Evolutionary conservation across 1,284 basidiomycete genomes (phyloP).

Genomic region (Irpex sp.): DNA sequence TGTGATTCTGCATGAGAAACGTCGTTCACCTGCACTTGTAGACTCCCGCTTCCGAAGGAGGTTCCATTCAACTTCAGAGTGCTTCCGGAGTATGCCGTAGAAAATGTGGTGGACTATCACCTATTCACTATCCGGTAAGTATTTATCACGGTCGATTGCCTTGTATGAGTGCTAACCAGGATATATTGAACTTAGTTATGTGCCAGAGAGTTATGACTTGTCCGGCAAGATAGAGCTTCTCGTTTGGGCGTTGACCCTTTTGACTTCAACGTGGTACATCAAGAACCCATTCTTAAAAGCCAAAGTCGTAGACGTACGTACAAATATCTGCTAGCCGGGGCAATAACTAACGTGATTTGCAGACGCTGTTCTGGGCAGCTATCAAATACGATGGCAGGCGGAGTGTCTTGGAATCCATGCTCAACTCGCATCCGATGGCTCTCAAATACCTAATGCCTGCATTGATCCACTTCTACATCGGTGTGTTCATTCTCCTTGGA

Average conservation of each 20-base stretch:
- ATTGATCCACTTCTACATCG: slow-evolving; percentile 93
- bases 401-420: slow-evolving; percentile 73
- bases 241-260: slow-evolving; percentile 86
- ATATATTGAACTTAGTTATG: slow-evolving; percentile 41
- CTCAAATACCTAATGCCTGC: slow-evolving; percentile 88
- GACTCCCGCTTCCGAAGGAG: slow-evolving; percentile 81
- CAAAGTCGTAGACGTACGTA: slow-evolving; percentile 87
- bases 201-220: slow-evolving; percentile 77
- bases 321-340: neutral
- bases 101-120: slow-evolving; percentile 90
- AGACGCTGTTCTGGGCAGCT: slow-evolving; percentile 84
- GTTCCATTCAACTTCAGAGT: slow-evolving; percentile 83
- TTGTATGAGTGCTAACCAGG: slow-evolving; percentile 7
- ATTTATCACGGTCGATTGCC: neutral
- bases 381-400: slow-evolving; percentile 72
- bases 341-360: slow-evolving; percentile 1
- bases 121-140: slow-evolving; percentile 78
- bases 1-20: neutral
- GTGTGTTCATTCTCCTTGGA: slow-evolving; percentile 30
- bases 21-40: slow-evolving; percentile 25
- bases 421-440: slow-evolving; percentile 85
- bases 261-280: slow-evolving; percentile 94
- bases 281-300: slow-evolving; percentile 98
- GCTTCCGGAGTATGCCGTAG: slow-evolving; percentile 92
- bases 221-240: slow-evolving; percentile 86